Base-by-base conservation (phyloP, 139 green algal genomes). In the Tetraselmis chui region DNA sequence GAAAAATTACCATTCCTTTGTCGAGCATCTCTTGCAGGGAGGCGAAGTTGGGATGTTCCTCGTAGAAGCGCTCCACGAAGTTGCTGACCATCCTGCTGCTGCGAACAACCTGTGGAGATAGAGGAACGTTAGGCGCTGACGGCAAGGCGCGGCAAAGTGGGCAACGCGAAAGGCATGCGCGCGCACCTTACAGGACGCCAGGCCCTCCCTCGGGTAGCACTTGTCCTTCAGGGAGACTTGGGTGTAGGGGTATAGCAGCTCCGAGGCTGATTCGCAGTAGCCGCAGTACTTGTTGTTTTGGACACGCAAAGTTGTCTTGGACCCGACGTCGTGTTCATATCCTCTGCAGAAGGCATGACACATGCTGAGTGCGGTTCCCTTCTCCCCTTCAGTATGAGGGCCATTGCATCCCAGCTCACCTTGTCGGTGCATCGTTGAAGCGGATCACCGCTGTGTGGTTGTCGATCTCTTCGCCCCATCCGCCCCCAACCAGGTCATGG, bases 251-350 rank as follows among this genome's bases (percentile, higher is more conserved):
- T 18, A 77, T 22, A 77, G 74, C 26, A 29, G 74, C 74, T 77
- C 26, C 2, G 74, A 77, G 74, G 26, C 74, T 2, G 74, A 31
- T 25, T 77, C 74, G 2, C 26, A 31, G 74, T 31, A 77, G 74
- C 74, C 74, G 74, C 74, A 77, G 74, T 77, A 77, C 25, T 77
- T 29, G 74, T 31, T 77, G 74, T 77, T 77, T 25, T 77, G 74
- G 23, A 77, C 74, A 22, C 74, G 74, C 74, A 77, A 23, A 11
- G 74, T 77, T 22, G 74, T 77, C 74, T 77, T 77, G 74, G 74
- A 77, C 74, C 74, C 74, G 26, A 77, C 74, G 74, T 28, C 74
- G 74, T 2, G 2, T 25, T 31, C 26, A 25, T 77, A 77, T 2
- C 74, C 74, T 25, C 26, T 29, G 18, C 45, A n/a, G n/a, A 67